These are phyloP conservation scores for Exophiala phaeomuriformis DNA, from an alignment of 2,329 filamentous ascomycete genomes.

Conservation along the genomic window DNA sequence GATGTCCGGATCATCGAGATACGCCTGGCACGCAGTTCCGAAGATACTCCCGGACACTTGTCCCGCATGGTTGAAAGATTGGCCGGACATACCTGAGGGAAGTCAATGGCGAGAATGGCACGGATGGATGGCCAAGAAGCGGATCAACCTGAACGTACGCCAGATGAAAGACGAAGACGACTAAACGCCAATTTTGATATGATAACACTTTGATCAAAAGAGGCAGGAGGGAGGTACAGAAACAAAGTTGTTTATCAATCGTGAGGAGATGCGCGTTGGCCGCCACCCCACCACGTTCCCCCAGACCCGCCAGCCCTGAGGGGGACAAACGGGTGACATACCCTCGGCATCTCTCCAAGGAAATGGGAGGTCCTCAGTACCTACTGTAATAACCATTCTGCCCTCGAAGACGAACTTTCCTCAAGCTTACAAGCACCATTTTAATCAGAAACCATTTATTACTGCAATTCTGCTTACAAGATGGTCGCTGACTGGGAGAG, in stretches of 20 bases:
- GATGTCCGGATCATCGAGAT: slow-evolving; percentile 74
- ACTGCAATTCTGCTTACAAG: background rate
- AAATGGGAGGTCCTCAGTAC: too few relatives aligned
- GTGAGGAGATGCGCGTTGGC: slow-evolving; percentile 14
- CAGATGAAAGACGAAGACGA: slow-evolving; percentile 55
- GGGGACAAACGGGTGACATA: background rate
- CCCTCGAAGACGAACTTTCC: background rate
- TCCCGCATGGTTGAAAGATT: slow-evolving; percentile 63
- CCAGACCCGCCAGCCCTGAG: background rate
- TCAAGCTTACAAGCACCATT: background rate
- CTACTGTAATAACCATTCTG: background rate
- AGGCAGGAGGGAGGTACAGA: slow-evolving; percentile 8
- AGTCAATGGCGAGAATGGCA: slow-evolving; percentile 59
- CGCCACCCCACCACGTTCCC: background rate
- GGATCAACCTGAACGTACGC: slow-evolving; percentile 85
- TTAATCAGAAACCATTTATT: slow-evolving; percentile 31
- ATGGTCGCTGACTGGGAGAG: slow-evolving; percentile 41
- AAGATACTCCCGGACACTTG: slow-evolving; percentile 76
- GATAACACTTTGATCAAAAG: background rate
- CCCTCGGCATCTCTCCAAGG: background rate
- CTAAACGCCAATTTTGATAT: background rate
- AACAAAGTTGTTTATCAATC: slow-evolving; percentile 9
- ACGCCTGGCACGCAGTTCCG: slow-evolving; percentile 92
- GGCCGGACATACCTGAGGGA: slow-evolving; percentile 53
- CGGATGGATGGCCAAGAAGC: slow-evolving; percentile 81